Evolutionary conservation across 2,329 filamentous ascomycete species (phyloP).

Genomic region (Penicillium sp.): DNA sequence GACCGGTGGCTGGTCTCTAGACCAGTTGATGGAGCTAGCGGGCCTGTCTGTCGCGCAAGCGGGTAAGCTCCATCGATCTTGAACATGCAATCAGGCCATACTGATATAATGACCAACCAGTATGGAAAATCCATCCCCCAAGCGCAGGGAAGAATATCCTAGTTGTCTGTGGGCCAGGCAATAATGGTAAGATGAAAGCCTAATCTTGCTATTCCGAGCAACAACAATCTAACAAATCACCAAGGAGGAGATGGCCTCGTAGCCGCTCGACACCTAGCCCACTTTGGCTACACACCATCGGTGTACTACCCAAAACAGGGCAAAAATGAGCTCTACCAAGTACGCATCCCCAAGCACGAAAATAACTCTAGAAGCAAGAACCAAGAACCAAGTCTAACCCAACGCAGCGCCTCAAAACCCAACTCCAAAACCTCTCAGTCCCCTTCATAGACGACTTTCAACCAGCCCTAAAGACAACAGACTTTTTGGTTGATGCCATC

Average conservation of each 20-base stretch:
- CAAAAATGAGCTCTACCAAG: constrained; percentile 86
- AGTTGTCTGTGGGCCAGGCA: constrained; percentile 84
- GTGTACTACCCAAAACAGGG: constrained; percentile 92
- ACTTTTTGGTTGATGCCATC: constrained; percentile 88
- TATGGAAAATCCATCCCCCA: constrained; percentile 80
- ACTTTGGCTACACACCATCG: constrained; percentile 86
- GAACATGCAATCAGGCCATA: neutral
- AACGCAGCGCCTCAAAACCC: constrained; percentile 72
- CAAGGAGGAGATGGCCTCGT: constrained; percentile 94
- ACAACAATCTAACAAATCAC: neutral
- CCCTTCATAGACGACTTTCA: constrained; percentile 82
- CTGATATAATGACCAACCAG: constrained; percentile 45
- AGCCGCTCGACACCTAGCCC: constrained; percentile 83
- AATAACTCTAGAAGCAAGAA: constrained; percentile 8
- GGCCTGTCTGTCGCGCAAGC: constrained; percentile 91
- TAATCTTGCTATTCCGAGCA: neutral
- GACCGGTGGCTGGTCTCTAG: constrained; percentile 80
- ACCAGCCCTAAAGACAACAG: constrained; percentile 62
- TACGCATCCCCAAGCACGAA: constrained; percentile 38
- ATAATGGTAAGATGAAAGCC: constrained; percentile 50
- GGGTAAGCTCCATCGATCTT: constrained; percentile 51
- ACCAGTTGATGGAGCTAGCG: constrained; percentile 96
- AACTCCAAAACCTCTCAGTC: constrained; percentile 78
- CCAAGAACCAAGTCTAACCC: neutral
- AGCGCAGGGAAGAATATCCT: constrained; percentile 70